These are phyloP conservation scores for Phyllachora maydis DNA, from an alignment of 2,329 filamentous ascomycete genomes.

Conservation along the genomic window DNA sequence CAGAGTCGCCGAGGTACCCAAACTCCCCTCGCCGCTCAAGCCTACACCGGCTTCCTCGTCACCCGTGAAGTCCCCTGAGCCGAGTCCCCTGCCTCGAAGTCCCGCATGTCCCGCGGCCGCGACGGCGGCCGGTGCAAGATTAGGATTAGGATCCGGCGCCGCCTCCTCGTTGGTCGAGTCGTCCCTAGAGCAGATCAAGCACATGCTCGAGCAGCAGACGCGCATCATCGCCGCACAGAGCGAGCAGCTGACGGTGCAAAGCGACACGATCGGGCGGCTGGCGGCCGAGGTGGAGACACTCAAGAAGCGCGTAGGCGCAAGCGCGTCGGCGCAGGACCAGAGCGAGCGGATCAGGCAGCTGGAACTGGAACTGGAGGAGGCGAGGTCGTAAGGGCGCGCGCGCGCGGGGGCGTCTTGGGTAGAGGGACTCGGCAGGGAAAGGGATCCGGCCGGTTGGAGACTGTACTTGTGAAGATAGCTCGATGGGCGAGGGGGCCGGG, in stretches of 20 bases:
- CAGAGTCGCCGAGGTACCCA: too few species aligned
- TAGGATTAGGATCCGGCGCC: conserved; percentile 16
- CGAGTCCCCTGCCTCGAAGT: conserved; percentile 13
- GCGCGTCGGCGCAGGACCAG: conserved; percentile 32
- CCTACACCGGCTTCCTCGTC: conserved; percentile 15
- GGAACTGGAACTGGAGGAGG: conserved; percentile 45
- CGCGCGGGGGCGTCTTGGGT: too few species aligned
- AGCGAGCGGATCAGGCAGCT: conserved; percentile 46
- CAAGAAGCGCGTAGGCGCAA: conserved; percentile 49
- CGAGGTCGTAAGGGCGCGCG: conserved; percentile 36
- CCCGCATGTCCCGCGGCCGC: conserved; percentile 16
- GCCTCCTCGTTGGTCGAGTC: conserved; percentile 34
- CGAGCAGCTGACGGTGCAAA: conserved; percentile 46
- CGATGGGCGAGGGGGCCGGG: too few species aligned
- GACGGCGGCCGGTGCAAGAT: conserved; percentile 9
- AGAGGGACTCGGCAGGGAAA: too few species aligned
- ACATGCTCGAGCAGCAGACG: conserved; percentile 55
- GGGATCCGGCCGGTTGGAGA: too few species aligned
- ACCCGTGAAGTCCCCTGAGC: conserved; percentile 10
- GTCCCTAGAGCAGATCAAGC: conserved; percentile 57
- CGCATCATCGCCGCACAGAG: conserved; percentile 58
- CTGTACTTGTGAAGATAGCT: too few species aligned
- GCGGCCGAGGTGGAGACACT: conserved; percentile 58
- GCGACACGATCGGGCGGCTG: conserved; percentile 49
- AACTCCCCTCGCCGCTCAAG: conserved; percentile 24